A percentile compares a stretch with the other conserved stretches of the same genome.
Evolutionary conservation across 331 rosid genomes (phyloP).

Genomic region (Quercus phellos): DNA sequence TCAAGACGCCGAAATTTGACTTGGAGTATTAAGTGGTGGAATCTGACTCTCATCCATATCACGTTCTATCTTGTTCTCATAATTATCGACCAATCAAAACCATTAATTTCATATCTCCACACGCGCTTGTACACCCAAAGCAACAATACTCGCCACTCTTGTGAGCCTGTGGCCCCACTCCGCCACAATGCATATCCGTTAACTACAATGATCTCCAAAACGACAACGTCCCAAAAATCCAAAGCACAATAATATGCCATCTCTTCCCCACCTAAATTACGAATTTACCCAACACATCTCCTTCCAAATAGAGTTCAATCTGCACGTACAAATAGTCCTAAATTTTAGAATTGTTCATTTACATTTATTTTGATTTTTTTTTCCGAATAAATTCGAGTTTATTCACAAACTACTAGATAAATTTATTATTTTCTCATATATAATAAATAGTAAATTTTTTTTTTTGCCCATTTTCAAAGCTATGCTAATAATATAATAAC

Average conservation of each 20-base stretch:
- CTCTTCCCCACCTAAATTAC: neutral
- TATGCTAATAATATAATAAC: no score
- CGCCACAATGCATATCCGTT: constrained; percentile 9
- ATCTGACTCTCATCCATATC: constrained; percentile 11
- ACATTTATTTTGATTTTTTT: no score
- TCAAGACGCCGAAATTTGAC: constrained; percentile 21
- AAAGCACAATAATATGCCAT: neutral
- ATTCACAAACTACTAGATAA: no score
- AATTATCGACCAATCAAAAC: neutral
- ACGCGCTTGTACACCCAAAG: neutral
- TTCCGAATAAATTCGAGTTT: no score
- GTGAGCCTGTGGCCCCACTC: neutral
- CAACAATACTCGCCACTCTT: neutral
- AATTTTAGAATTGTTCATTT: no score
- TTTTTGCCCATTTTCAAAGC: no score
- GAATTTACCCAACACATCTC: neutral
- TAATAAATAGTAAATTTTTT: no score
- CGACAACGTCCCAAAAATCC: neutral
- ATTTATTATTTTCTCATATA: no score
- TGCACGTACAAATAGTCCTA: no score
- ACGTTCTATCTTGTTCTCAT: constrained; percentile 16
- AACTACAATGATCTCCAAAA: neutral
- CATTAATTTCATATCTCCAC: neutral
- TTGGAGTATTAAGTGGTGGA: neutral
- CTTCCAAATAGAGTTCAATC: neutral